Evolutionary conservation across 2,329 filamentous ascomycete species (phyloP), one percentile per base, ranked within the genome.

Genomic region (Plenodomus tracheiphilus): DNA sequence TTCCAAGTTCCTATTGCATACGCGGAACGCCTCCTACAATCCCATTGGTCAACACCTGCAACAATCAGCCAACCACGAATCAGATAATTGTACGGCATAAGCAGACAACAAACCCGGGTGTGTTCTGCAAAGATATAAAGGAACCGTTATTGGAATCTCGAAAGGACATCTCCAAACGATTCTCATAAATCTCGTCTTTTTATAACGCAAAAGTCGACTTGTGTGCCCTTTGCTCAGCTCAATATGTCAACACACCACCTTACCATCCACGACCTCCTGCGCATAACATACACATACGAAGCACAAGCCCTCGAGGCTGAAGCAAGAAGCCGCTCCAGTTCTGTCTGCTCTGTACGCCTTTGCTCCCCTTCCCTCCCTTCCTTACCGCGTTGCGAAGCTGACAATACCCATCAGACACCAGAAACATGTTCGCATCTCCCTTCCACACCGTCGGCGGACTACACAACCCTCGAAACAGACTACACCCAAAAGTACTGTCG

Each of bases 231-330:
- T n/a, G n/a, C n/a, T n/a, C n/a, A n/a, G n/a, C n/a, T 17, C 41
- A 55, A 42, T 11, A 70, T 70, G 67, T 69, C 67, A 51, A 70
- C 67, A 4, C 62, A 51, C n/a, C 60, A 61, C 46, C 47, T 70
- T 4, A 59, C 65, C 8, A 49, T 70, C 37, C 57, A 69, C 53
- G 67, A 70, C 37, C 50, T 70, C 9, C 58, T 70, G 15, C 67
- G 67, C 53, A 68, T 70, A 48, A 68, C 67, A 17, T 68, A 68
- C 42, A 64, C 59, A 1, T 70, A 70, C 43, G 67, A 70, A 47
- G 54, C 60, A n/a, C 59, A 56, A 39, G 61, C 61, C 8, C 37
- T 59, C 10, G 56, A 61, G 41, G 53, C 51, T 28, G 53, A 58
- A 41, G 54, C 55, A 15, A 45, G 60, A 41, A 55, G 53, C 16